Evolutionary conservation across 2,329 filamentous ascomycete species (phyloP), one percentile per base, ranked within the genome.

Genomic region (Fusarium bactridioides): DNA sequence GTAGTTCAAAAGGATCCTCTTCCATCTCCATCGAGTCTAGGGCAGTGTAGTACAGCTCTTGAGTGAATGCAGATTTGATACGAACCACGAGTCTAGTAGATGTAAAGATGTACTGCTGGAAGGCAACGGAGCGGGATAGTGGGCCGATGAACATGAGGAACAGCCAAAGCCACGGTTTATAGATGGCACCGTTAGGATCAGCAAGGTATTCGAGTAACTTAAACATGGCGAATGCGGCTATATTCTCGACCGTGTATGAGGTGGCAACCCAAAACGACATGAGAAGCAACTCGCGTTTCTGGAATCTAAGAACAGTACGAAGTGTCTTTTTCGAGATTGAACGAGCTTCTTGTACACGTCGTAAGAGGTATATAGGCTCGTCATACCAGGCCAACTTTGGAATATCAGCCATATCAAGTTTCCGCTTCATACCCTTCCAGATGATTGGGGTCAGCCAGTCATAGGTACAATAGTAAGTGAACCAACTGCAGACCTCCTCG

Each of bases 41-140:
- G 6, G 88, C 87, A 48, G 84, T 86, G 68, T 85, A 84, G 70
- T 90, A 90, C 15, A 90, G 82, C 75, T 90, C 88, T 71, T 89
- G 87, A 0, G 87, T 89, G 64, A 90, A 81, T 33, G 85, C 87
- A 33, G 87, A 84, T 73, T 88, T 89, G 61, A 89, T 79, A 31
- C 88, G 85, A 40, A 89, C 86, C 38, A 89, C 79, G 47, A 89
- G 78, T n/a, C 87, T 83, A 5, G 88, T 89, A 11, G 86, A 87
- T 4, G 81, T 86, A 72, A 89, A 90, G 38, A 89, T 82, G 75
- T 90, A 90, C 71, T 87, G 86, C 75, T 90, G 87, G 69, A 85
- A 88, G 60, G 82, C 78, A 47, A 89, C 71, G 6, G 88, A 87
- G 19, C 85, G 84, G 7, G 79, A 75, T 44, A 82, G 35, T 2